phyloP scores from a whole-genome alignment of 2,329 filamentous ascomycete species.

The Aschersonia sp. region DNA sequence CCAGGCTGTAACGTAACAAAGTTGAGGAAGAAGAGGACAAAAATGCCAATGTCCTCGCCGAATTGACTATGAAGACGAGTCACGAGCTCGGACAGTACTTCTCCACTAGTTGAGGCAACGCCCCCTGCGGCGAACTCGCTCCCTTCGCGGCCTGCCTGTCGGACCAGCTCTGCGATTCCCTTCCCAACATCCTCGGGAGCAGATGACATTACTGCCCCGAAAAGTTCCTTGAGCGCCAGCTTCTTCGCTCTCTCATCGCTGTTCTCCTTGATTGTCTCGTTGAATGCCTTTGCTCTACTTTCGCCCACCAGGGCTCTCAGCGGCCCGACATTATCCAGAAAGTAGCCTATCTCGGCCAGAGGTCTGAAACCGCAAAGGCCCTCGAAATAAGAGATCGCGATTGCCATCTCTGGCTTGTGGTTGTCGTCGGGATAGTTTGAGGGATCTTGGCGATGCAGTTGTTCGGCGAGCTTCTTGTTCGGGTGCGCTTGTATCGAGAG shows the following conservation, averaged over 20 bases:
- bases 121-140: slow-evolving; percentile 62
- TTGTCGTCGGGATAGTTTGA: slow-evolving; percentile 98
- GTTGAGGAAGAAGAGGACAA: slow-evolving; percentile 95
- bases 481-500: slow-evolving; percentile 95
- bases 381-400: slow-evolving; percentile 91
- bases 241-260: slow-evolving; percentile 49
- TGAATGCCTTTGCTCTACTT: slow-evolving; percentile 41
- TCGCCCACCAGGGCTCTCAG: slow-evolving; percentile 54
- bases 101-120: slow-evolving; percentile 49
- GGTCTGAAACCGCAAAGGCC: slow-evolving; percentile 93
- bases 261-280: slow-evolving; percentile 28
- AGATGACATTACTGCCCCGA: slow-evolving; percentile 69
- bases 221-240: slow-evolving; percentile 58
- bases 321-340: slow-evolving; percentile 44
- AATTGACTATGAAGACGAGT: slow-evolving; percentile 69
- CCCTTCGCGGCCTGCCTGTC: slow-evolving; percentile 53
- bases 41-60: slow-evolving; percentile 78
- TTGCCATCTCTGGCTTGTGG: slow-evolving; percentile 99
- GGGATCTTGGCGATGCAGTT: slow-evolving; percentile 71
- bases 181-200: slow-evolving; percentile 37
- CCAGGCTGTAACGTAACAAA: slow-evolving; percentile 77
- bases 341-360: slow-evolving; percentile 71
- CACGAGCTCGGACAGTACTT: slow-evolving; percentile 64
- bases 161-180: slow-evolving; percentile 54
- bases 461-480: slow-evolving; percentile 80